Base-by-base conservation (phyloP, 2,329 filamentous ascomycete genomes). In the Pseudogymnoascus sp. region DNA sequence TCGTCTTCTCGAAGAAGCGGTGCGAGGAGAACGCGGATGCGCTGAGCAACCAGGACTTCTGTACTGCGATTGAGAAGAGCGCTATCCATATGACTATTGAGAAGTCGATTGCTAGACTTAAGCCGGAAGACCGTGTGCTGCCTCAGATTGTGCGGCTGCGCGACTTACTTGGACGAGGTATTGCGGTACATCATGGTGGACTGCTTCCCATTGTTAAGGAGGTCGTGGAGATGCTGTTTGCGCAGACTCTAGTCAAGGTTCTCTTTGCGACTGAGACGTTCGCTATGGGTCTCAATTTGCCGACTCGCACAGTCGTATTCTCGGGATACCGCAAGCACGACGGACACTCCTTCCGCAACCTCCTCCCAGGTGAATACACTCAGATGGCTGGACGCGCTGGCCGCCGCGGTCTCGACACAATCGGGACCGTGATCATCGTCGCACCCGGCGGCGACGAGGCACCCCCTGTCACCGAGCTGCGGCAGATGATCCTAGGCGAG, bases 211-310 rank as follows among this genome's bases (percentile, higher is more conserved):
- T 99, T 67, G 92, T 98, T 70, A 99, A 99, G 76, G 95, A 99
- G 75, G 86, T 98, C 23, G 95, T 99, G 1, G 95, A 99, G 75
- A 96, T 99, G 62, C 78, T 99, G 14, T 99, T 99, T 71, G 93
- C 95, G 0, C 92, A 91, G 76, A 96, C 93, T 0, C 79, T 99
- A 63, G 95, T 99, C 65, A 99, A 99, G 77, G 90, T 99, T 2
- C 83, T 99, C 1, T 99, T 99, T 72, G 95, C 95, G 0, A 99
- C 95, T 0, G 95, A 99, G 75, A 99, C 95, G 0, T 99, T 99
- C 75, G 95, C 95, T 37, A 99, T 99, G 93, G 95, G 95, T 28
- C 82, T 99, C 34, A 99, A 99, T 73, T 79, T 99, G 64, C 95
- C 95, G 0, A 99, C 95, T 0, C 85, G 95, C 68, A 99, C 95